Conservation (phyloP, 2,329 filamentous ascomycete genomes). For the Diaporthe aspalathi region DNA sequence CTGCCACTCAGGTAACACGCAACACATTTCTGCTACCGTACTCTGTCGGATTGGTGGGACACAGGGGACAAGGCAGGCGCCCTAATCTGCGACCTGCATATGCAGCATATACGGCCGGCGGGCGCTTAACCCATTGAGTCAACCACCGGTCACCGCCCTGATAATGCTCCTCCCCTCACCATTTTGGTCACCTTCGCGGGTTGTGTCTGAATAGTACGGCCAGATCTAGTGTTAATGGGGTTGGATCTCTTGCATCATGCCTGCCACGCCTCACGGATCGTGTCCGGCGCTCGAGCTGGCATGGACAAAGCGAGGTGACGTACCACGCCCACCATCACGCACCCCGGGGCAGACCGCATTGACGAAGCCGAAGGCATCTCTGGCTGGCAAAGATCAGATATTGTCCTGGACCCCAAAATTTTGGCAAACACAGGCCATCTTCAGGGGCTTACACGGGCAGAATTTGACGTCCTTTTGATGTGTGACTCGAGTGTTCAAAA, state of each 20-base stretch:
- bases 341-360: background rate
- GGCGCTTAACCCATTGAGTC: background rate
- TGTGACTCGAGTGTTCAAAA: background rate
- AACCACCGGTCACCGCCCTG: background rate
- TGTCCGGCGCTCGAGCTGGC: background rate
- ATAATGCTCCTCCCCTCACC: background rate
- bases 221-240: too few species aligned
- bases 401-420: too few species aligned
- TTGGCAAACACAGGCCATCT: background rate
- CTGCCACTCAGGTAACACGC: too few species aligned
- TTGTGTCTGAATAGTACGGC: background rate
- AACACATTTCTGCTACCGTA: too few species aligned
- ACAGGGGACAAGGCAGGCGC: too few species aligned
- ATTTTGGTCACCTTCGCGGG: background rate
- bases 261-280: background rate
- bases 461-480: background rate
- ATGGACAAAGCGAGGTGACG: constrained; percentile 2
- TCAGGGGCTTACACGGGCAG: background rate
- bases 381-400: background rate
- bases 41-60: too few species aligned
- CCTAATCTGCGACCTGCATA: background rate
- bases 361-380: background rate
- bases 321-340: background rate
- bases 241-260: background rate
- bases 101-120: background rate